phyloP scores from a whole-genome alignment of 2,329 filamentous ascomycete species.

The Colletotrichum siamense region DNA sequence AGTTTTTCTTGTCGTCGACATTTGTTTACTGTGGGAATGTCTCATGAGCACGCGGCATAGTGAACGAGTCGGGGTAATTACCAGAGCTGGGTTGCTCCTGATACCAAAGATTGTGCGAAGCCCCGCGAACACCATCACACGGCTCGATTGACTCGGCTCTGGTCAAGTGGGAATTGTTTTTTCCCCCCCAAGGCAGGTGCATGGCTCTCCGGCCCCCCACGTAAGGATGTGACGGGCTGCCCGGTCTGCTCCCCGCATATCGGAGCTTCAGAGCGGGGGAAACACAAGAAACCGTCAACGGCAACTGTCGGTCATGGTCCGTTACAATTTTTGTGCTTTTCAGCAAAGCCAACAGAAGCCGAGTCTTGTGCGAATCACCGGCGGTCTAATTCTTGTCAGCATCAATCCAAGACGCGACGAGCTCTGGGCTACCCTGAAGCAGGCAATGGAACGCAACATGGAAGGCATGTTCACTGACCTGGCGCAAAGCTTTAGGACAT shows the following conservation, averaged over 20 bases:
- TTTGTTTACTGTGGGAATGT: not conserved
- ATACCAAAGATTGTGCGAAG: not conserved
- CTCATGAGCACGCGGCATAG: not conserved
- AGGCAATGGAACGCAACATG: not conserved
- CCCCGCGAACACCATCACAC: not conserved
- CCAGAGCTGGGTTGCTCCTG: not conserved
- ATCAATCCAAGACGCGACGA: not conserved
- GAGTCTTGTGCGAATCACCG: not conserved
- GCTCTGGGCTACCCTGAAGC: not conserved
- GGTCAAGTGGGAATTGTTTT: not conserved
- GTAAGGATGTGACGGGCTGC: not conserved
- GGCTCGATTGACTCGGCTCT: not conserved
- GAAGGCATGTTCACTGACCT: not conserved
- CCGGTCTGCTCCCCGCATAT: conserved; percentile 3
- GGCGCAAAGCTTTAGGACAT: not conserved
- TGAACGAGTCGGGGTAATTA: not conserved
- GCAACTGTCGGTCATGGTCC: not conserved
- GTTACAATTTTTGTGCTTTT: not conserved
- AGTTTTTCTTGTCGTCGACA: not conserved
- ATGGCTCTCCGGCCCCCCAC: not conserved
- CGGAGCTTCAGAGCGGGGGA: not conserved
- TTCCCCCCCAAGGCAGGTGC: too few species aligned
- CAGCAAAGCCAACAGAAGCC: not conserved
- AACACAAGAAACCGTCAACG: not conserved
- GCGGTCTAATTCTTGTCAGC: not conserved